Conservation (phyloP, 805 yeast genomes). For the Kazachstania africana region DNA sequence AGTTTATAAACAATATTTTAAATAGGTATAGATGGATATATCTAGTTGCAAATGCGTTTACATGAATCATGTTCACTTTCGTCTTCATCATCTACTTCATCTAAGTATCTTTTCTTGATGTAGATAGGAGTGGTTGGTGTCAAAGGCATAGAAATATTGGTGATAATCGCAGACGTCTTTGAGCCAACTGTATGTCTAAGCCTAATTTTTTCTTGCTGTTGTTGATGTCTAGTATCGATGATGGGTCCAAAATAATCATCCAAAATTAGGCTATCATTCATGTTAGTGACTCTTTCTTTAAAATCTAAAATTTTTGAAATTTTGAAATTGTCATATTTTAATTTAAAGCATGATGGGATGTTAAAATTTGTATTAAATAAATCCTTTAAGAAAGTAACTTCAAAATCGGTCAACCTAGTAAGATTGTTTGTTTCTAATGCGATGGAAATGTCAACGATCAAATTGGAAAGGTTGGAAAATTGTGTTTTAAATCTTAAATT, state of each 20-base stretch:
- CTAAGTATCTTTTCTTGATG: conserved; percentile 3
- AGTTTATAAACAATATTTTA: too few species aligned
- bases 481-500: conserved; percentile 41
- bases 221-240: not conserved
- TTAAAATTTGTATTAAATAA: not conserved
- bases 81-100: not conserved
- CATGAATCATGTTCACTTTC: too few species aligned
- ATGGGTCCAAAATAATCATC: not conserved
- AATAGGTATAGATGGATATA: too few species aligned
- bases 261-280: too few species aligned
- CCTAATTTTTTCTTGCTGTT: not conserved
- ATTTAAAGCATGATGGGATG: conserved; percentile 22
- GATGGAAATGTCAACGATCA: conserved; percentile 37
- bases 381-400: conserved; percentile 12
- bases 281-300: conserved; percentile 4
- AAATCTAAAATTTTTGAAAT: conserved; percentile 1
- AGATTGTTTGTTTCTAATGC: conserved; percentile 12
- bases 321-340: conserved; percentile 12
- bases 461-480: conserved; percentile 37
- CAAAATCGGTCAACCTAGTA: conserved; percentile 18
- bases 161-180: not conserved
- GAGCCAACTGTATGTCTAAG: not conserved
- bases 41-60: too few species aligned
- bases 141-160: conserved; percentile 4
- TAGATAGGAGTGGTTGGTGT: conserved; percentile 17